Evolutionary conservation across 2,329 filamentous ascomycete genomes (phyloP), one percentile per base, ranked within the genome.

Genomic region (Fusarium sp.): DNA sequence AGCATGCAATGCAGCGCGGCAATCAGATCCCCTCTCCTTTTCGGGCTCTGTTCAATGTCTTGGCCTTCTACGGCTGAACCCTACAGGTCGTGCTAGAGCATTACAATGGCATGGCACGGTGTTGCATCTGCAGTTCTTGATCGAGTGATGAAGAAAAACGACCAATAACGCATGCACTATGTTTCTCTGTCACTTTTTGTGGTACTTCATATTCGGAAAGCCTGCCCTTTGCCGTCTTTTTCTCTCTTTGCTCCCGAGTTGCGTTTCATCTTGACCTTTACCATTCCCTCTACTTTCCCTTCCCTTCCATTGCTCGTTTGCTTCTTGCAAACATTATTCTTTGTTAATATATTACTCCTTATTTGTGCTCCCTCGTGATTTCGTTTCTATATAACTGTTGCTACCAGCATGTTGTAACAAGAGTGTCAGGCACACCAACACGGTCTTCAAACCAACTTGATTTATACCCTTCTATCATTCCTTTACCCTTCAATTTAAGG

Each of bases 351-450:
- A 13, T 6, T 32, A 28, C 40, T 41, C 15, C 9, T 39, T 13
- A 20, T 47, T 40, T 14, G 43, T 65, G 20, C n/a, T 33, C 13
- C n/a, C 33, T 52, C 13, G 28, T 46, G n/a, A 49, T 47, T 24
- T 26, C 6, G 15, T 32, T 30, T 22, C 26, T 19, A 45, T 22
- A 32, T 50, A 43, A 44, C 44, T 40, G 43, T 35, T 26, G 7
- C 41, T 22, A 56, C 32, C 37, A 49, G 11, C 33, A 59, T 65
- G 56, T 44, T 69, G 45, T 67, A 56, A 45, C 10, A 37, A 50
- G 43, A 51, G 65, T 66, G 54, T 56, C 45, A 46, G 64, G 67
- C n/a, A 67, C 57, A 68, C 52, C 49, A 43, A 35, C 19, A 24
- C 39, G 17, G 6, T 24, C 33, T 39, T 43, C 24, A 35, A 30